Evolutionary conservation across 805 yeast genomes (phyloP).

Genomic region (Suhomyces pyralidae): DNA sequence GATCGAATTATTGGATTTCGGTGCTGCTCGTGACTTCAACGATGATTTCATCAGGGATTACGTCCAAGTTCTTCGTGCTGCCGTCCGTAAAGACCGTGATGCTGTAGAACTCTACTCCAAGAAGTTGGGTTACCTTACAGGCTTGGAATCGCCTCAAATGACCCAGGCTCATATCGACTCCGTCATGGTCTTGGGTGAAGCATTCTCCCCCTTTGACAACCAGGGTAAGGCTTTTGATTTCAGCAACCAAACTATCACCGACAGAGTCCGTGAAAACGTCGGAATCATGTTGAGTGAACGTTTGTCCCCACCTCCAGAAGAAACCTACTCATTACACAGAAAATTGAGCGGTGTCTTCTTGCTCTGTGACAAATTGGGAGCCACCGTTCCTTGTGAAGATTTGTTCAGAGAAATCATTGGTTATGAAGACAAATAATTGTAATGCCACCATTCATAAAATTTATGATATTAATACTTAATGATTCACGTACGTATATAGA

Average conservation of each 20-base stretch:
- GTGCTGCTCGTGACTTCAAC: conserved; percentile 83
- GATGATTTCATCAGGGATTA: conserved; percentile 68
- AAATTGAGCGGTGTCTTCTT: conserved; percentile 92
- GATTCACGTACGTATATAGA: conserved; percentile 4
- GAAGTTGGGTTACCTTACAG: conserved; percentile 85
- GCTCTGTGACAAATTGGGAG: conserved; percentile 80
- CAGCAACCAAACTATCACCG: conserved; percentile 84
- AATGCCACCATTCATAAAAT: background rate
- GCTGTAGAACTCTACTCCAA: conserved; percentile 63
- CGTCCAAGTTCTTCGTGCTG: conserved; percentile 67
- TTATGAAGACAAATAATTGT: conserved; percentile 18
- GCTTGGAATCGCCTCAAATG: conserved; percentile 85
- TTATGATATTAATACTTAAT: conserved; percentile 2
- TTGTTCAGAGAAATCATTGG: conserved; percentile 77
- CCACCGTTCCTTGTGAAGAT: conserved; percentile 76
- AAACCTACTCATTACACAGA: conserved; percentile 93
- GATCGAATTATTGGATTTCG: conserved; percentile 89
- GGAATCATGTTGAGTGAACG: conserved; percentile 88
- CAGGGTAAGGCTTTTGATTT: conserved; percentile 63
- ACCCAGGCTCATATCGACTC: conserved; percentile 89
- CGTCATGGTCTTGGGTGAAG: conserved; percentile 87
- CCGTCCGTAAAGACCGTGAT: conserved; percentile 64
- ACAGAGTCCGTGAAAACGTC: conserved; percentile 84
- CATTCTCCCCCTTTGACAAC: conserved; percentile 60
- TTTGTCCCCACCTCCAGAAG: conserved; percentile 96